phyloP scores from a whole-genome alignment of 1,284 basidiomycete species.

The Cystobasidium sp. region DNA sequence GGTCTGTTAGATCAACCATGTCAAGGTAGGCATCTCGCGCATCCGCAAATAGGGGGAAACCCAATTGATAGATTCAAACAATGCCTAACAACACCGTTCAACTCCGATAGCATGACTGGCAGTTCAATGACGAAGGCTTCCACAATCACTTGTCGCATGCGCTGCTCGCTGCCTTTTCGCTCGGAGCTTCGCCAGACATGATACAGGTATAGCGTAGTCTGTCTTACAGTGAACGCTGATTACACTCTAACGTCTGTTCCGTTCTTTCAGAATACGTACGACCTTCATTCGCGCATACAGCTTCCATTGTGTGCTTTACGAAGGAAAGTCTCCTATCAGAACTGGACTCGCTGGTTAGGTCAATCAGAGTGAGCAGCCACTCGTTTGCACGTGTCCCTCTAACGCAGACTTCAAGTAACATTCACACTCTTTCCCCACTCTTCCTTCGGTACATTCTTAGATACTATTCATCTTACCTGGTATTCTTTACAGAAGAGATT shows the following conservation, averaged over 20 bases:
- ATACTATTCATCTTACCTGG: constrained; percentile 52
- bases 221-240: neutral
- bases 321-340: constrained; percentile 47
- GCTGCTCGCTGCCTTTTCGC: constrained; percentile 51
- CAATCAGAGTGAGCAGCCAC: constrained; percentile 46
- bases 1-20: constrained; percentile 47
- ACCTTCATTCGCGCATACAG: constrained; percentile 41
- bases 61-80: no score
- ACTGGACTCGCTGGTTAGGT: constrained; percentile 51
- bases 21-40: constrained; percentile 35
- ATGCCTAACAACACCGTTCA: neutral
- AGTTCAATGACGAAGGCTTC: constrained; percentile 51
- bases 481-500: constrained; percentile 50
- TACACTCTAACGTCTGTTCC: neutral
- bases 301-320: constrained; percentile 50
- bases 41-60: neutral
- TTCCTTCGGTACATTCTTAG: constrained; percentile 24
- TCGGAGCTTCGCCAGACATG: constrained; percentile 49
- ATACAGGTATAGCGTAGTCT: constrained; percentile 32
- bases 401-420: no score
- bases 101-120: constrained; percentile 48
- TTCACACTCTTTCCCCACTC: no score
- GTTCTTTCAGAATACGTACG: constrained; percentile 44
- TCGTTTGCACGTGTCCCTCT: no score
- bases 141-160: constrained; percentile 50